Percentiles rank a stretch among this genome's conserved stretches.
These are phyloP conservation scores for Stevia rebaudiana DNA, from an alignment of 140 eudicot species.

Conservation along the genomic window DNA sequence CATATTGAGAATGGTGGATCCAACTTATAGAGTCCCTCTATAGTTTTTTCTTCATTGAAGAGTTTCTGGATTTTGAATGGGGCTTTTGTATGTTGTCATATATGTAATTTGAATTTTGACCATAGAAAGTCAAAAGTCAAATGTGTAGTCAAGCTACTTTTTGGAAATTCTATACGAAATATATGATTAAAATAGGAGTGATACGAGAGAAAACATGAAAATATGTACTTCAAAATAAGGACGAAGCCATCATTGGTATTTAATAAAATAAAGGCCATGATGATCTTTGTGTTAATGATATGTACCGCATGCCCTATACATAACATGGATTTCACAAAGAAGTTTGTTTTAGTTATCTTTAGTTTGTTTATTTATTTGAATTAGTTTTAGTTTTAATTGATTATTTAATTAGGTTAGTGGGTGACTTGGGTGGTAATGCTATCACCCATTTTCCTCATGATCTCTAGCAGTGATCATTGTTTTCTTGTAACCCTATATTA, in stretches of 20 bases:
- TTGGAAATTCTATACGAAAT: background rate
- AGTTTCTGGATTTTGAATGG: background rate
- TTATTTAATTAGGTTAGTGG: no score
- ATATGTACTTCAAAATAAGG: background rate
- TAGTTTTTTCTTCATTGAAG: conserved; percentile 12
- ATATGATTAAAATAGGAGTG: conserved; percentile 5
- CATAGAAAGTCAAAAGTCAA: conserved; percentile 20
- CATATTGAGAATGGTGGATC: conserved; percentile 61
- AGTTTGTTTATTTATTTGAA: no score
- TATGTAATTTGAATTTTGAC: conserved; percentile 10
- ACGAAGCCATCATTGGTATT: background rate
- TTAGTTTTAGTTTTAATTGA: no score
- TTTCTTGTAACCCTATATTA: no score
- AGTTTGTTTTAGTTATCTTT: no score
- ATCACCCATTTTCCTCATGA: no score
- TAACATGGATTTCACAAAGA: no score
- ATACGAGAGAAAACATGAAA: background rate
- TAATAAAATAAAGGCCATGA: background rate
- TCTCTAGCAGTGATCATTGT: no score
- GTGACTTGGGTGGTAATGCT: no score
- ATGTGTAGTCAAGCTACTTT: conserved; percentile 2
- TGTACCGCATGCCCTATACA: no score
- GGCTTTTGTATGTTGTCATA: conserved; percentile 4
- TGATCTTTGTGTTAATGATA: no score
- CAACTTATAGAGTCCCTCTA: conserved; percentile 45